phyloP scores from a whole-genome alignment of 371 early-diverging fungal genomes.

The Smittium mucronatum region DNA sequence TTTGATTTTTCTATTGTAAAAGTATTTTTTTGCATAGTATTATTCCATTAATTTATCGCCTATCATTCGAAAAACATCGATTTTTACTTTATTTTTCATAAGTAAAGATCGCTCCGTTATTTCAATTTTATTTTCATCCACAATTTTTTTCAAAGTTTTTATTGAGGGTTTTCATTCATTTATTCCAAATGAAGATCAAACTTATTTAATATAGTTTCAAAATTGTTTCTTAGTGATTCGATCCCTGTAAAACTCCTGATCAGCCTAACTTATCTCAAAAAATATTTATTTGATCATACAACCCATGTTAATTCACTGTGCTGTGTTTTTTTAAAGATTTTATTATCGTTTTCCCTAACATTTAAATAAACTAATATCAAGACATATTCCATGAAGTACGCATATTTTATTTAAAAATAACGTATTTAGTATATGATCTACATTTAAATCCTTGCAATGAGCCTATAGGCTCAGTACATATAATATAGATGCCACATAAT shows the following conservation, averaged over 20 bases:
- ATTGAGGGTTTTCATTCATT: background rate
- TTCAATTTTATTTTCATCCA: background rate
- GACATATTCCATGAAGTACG: too few relatives aligned
- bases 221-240: background rate
- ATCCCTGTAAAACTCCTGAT: conserved; percentile 1
- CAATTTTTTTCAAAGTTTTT: too few relatives aligned
- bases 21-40: background rate
- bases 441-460: too few relatives aligned
- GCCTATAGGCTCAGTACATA: too few relatives aligned
- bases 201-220: background rate
- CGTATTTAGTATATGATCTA: too few relatives aligned
- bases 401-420: too few relatives aligned
- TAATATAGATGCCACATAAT: too few relatives aligned
- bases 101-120: background rate
- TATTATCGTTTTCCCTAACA: too few relatives aligned
- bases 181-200: background rate
- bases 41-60: background rate
- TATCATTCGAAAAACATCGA: background rate
- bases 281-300: background rate
- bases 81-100: background rate
- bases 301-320: too few relatives aligned
- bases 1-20: conserved; percentile 3
- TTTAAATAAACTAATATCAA: too few relatives aligned
- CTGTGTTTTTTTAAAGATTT: too few relatives aligned
- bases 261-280: background rate